Evolutionary conservation across 805 yeast species (phyloP), one percentile per base, ranked within the genome.

Genomic region (Hagleromyces aurorensis): DNA sequence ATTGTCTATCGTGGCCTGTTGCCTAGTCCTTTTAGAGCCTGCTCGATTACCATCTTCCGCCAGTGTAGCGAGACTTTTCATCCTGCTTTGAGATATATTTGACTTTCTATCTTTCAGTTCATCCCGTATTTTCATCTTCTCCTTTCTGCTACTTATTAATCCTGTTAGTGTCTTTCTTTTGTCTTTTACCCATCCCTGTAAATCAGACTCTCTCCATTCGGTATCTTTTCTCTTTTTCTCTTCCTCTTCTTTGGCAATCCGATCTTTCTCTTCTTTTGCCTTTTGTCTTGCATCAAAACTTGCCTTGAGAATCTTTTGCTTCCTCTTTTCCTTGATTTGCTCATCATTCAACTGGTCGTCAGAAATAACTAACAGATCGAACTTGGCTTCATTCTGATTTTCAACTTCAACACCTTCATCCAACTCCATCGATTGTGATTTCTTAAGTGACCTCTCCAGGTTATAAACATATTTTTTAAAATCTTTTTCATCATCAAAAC

Each of bases 41-140:
- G 46, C 52, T 10, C 68, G 67, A 12, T 60, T 55, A n/a, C 52
- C 44, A 23, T 67, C 82, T 45, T 82, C 91, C 0, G 96, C 96
- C 37, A 89, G 65, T 8, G 82, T 78, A 0, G 96, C 94, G 29
- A 89, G 76, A 40, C 75, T 78, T 52, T 82, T 85, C 96, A 89
- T 87, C 46, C 97, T 65, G 57, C 78, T 72, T 58, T 89, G 96
- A 1, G 95, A 85, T 16, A 95, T 94, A 36, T 72, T 73, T 3
- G 96, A 86, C 54, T 86, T 86, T 42, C 97, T 69, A 59, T 87
- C 94, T 42, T 74, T 76, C 55, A 89, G 67, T 29, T 87, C 93
- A 38, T 73, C 81, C 44, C 76, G 69, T 40, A 85, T 60, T 48
- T 82, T 75, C 25, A 70, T 64, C 35, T 85, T 68, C 19, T 82